Conservation (phyloP, 2,329 filamentous ascomycete species). For the Ophiostoma triangulosporum region DNA sequence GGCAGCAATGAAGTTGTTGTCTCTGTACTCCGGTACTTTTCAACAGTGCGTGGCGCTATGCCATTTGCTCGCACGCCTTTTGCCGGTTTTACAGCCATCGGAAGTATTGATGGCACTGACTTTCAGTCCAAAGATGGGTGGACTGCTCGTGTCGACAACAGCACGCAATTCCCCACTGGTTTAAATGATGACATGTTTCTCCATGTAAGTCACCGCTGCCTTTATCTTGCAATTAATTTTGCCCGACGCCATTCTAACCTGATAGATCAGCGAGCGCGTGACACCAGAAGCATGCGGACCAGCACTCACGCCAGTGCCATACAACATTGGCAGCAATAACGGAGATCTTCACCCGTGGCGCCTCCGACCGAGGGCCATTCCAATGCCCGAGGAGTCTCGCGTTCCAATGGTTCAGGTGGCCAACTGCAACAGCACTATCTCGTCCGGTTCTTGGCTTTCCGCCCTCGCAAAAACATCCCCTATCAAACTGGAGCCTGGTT, state of each 20-base stretch:
- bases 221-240: not conserved
- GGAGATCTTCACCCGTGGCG: constrained; percentile 27
- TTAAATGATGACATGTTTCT: constrained; percentile 26
- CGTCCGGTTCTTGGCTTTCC: not conserved
- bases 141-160: constrained; percentile 17
- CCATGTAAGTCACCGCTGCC: constrained; percentile 19
- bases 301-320: constrained; percentile 14
- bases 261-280: constrained; percentile 17
- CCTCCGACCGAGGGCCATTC: constrained; percentile 24
- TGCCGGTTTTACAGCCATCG: constrained; percentile 19
- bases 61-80: constrained; percentile 19
- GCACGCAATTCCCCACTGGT: constrained; percentile 17
- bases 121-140: constrained; percentile 14
- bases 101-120: constrained; percentile 10
- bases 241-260: not conserved
- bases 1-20: constrained; percentile 19
- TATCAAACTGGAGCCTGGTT: not conserved
- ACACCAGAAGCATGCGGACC: not conserved
- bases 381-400: constrained; percentile 19
- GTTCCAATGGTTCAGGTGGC: constrained; percentile 15
- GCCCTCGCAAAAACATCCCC: not conserved
- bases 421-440: constrained; percentile 14
- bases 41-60: constrained; percentile 17
- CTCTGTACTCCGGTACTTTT: constrained; percentile 19
- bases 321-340: constrained; percentile 22